Evolutionary conservation across 169 alveolate genomes (phyloP).

Genomic region (Cryptosporidium sp.): DNA sequence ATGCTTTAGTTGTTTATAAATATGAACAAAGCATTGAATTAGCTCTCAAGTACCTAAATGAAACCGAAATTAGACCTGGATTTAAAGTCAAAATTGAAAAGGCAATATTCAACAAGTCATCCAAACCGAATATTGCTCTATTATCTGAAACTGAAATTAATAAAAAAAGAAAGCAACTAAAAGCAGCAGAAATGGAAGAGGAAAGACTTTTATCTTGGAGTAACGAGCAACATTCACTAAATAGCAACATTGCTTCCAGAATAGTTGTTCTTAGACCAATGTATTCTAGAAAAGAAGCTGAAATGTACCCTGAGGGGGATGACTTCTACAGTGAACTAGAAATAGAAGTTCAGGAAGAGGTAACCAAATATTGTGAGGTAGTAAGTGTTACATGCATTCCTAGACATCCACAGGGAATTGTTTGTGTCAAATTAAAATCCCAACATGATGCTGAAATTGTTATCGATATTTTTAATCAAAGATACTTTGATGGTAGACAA

Average conservation of each 20-base stretch:
- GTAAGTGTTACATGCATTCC: slow-evolving; percentile 81
- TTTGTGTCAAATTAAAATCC: slow-evolving; percentile 81
- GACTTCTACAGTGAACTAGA: slow-evolving; percentile 79
- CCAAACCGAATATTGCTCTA: background rate
- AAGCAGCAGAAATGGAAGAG: slow-evolving; percentile 75
- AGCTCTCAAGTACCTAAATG: slow-evolving; percentile 85
- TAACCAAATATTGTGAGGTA: slow-evolving; percentile 70
- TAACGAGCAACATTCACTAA: slow-evolving; percentile 38
- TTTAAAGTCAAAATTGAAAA: slow-evolving; percentile 79
- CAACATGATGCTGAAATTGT: slow-evolving; percentile 84
- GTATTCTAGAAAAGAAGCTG: slow-evolving; percentile 76
- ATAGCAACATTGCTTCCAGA: slow-evolving; percentile 8
- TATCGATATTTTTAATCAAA: slow-evolving; percentile 80
- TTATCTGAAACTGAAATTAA: slow-evolving; percentile 3
- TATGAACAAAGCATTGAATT: slow-evolving; percentile 83
- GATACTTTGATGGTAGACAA: slow-evolving; percentile 81
- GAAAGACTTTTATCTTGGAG: slow-evolving; percentile 69
- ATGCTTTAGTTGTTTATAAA: slow-evolving; percentile 85
- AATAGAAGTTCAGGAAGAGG: slow-evolving; percentile 78
- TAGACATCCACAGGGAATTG: slow-evolving; percentile 85
- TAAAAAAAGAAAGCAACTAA: slow-evolving; percentile 42
- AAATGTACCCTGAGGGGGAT: slow-evolving; percentile 44
- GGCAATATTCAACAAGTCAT: slow-evolving; percentile 73
- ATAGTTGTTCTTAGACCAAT: slow-evolving; percentile 67
- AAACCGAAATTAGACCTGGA: slow-evolving; percentile 83